Base-by-base conservation (phyloP, 2,329 filamentous ascomycete genomes). In the Fusarium coicis region DNA sequence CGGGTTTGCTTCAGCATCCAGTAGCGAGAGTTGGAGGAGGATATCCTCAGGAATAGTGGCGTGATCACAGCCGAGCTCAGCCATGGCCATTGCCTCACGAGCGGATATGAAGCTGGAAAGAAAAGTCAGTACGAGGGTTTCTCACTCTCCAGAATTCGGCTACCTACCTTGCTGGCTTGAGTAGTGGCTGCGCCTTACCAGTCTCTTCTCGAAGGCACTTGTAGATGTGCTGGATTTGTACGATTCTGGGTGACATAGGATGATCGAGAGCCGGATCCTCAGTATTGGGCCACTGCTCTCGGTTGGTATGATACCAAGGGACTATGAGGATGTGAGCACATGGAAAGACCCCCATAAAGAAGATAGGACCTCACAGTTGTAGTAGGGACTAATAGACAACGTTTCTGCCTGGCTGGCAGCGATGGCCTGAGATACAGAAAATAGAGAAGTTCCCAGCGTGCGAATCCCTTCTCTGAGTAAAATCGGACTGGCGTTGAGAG, bases 191-290 rank as follows among this genome's bases (percentile, higher is more conserved):
- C 6, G 19, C 11, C 15, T 32, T 34, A 3, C 54, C 54, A 12
- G 63, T 67, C 11, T 54, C 36, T 18, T 68, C 40, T 7, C 26
- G 18, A 28, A 68, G 54, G 2, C 1, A 4, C 10, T 23, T 11
- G 15, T 68, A 68, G 15, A 43, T 15, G 3, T 53, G 36, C 7
- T 39, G 46, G 5, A 61, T 54, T n/a, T 49, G 63, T 3, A 54
- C 23, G 5, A 68, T 28, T 14, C 63, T 67, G 6, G 36, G 18
- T 7, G 65, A 68, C 54, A 68, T 67, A 6, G 65, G 54, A 50
- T 67, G 64, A 4, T 67, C 63, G 16, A 67, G 40, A 42, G 64
- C 62, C 5, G 64, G 63, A 12, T 68, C 65, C 11, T 49, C 19
- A 9, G 34, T n/a, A 39, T 68, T 23, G 15, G 65, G 47, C 65